Evolutionary conservation across 306 rosid species (phyloP).

Genomic region (Corylus avellana): DNA sequence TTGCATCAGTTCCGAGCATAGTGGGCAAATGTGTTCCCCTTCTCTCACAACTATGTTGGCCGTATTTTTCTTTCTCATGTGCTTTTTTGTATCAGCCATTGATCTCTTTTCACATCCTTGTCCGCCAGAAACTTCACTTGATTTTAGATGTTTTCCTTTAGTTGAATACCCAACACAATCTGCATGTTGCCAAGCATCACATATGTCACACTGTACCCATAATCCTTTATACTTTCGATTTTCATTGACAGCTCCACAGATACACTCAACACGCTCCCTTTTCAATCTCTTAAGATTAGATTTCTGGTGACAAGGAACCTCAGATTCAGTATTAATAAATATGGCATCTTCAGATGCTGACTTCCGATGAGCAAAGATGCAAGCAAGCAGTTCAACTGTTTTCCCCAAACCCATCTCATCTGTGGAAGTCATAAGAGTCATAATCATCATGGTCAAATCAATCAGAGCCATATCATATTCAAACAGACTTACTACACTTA

Average conservation of each 20-base stretch:
- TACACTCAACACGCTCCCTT: slow-evolving; percentile 85
- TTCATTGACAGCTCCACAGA: slow-evolving; percentile 91
- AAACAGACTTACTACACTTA: background rate
- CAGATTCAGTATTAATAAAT: slow-evolving; percentile 34
- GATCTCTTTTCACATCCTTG: slow-evolving; percentile 40
- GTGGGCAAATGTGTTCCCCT: slow-evolving; percentile 72
- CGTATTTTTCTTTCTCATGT: slow-evolving; percentile 46
- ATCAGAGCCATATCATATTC: slow-evolving; percentile 17
- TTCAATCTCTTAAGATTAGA: slow-evolving; percentile 63
- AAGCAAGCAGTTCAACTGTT: slow-evolving; percentile 92
- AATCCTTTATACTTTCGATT: slow-evolving; percentile 67
- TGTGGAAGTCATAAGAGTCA: slow-evolving; percentile 35
- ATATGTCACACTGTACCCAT: slow-evolving; percentile 96
- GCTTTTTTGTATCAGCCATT: slow-evolving; percentile 8
- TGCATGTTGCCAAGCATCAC: slow-evolving; percentile 99
- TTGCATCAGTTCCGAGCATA: slow-evolving; percentile 79
- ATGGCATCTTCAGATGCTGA: slow-evolving; percentile 50
- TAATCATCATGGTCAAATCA: slow-evolving; percentile 22
- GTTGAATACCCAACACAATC: slow-evolving; percentile 90
- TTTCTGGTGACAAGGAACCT: slow-evolving; percentile 34
- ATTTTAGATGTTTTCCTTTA: slow-evolving; percentile 56
- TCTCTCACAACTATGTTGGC: slow-evolving; percentile 59
- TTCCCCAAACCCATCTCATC: slow-evolving; percentile 98
- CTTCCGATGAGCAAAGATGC: slow-evolving; percentile 76
- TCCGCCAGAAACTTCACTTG: slow-evolving; percentile 30